Evolutionary conservation across 345 rosid genomes (phyloP).

Genomic region (Corchorus olitorius): DNA sequence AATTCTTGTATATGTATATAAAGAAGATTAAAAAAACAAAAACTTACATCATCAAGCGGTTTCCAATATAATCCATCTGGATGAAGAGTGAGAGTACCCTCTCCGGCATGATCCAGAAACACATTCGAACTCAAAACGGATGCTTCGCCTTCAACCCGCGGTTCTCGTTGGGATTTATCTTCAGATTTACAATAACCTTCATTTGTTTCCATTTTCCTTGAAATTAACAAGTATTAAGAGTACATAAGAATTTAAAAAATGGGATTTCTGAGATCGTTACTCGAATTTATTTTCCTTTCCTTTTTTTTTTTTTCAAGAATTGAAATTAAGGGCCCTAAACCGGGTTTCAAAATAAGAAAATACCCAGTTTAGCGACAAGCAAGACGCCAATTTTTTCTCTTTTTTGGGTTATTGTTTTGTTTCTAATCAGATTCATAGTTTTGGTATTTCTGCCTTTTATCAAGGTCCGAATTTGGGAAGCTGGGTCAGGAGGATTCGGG

Average conservation of each 20-base stretch:
- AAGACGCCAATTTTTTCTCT: not conserved
- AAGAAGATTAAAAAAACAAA: not conserved
- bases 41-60: constrained; percentile 52
- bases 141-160: constrained; percentile 25
- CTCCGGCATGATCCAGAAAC: constrained; percentile 69
- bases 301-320: not conserved
- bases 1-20: not conserved
- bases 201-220: constrained; percentile 25
- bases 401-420: not conserved
- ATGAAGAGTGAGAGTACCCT: constrained; percentile 52
- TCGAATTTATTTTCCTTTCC: not conserved
- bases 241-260: not conserved
- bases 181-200: constrained; percentile 19
- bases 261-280: not conserved
- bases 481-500: not conserved
- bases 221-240: not conserved
- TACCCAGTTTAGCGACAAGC: constrained; percentile 12
- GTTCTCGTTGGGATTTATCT: constrained; percentile 20
- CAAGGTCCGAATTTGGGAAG: not conserved
- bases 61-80: constrained; percentile 83
- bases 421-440: not conserved
- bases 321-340: constrained; percentile 5
- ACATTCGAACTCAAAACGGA: constrained; percentile 41
- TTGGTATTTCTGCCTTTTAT: not conserved
- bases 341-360: not conserved